Evolutionary conservation across 345 rosid genomes (phyloP).

Genomic region (Eucalyptus erythrocorys): DNA sequence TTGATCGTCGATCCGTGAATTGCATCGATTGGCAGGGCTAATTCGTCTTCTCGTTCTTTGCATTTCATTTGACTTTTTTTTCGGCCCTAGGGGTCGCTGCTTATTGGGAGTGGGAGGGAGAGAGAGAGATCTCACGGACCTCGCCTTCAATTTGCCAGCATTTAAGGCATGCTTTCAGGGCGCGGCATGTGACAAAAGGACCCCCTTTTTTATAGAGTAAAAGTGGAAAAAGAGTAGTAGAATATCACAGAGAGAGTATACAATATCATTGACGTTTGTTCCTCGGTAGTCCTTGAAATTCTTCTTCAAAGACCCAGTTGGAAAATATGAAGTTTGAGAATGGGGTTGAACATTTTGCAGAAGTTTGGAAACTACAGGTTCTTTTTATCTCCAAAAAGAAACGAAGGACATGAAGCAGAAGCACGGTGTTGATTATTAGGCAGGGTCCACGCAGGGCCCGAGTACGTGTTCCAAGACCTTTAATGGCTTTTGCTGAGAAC

Average conservation of each 20-base stretch:
- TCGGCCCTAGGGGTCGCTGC: not conserved
- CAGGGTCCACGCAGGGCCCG: not conserved
- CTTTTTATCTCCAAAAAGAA: not conserved
- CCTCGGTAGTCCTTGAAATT: not conserved
- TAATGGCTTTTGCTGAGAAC: not conserved
- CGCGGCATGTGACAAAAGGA: not conserved
- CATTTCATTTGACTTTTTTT: not conserved
- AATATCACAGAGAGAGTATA: not conserved
- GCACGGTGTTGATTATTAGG: not conserved
- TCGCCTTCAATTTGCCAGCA: not conserved
- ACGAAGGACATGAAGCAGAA: not conserved
- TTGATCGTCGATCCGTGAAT: fast-evolving
- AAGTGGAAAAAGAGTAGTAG: not conserved
- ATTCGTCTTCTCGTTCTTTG: not conserved
- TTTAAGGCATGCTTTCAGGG: not conserved
- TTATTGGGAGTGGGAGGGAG: not conserved
- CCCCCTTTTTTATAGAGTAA: not conserved
- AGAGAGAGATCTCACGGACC: not conserved
- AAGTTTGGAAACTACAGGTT: not conserved
- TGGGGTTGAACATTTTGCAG: not conserved
- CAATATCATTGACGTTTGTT: not conserved
- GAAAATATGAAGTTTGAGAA: not conserved
- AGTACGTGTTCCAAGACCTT: not conserved
- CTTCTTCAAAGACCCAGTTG: not conserved
- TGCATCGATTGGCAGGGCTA: not conserved